Percentiles rank a stretch among this genome's conserved stretches.
These are phyloP conservation scores for Phytophthora chlamydospora DNA, from an alignment of 352 stramenopile species.

Conservation along the genomic window DNA sequence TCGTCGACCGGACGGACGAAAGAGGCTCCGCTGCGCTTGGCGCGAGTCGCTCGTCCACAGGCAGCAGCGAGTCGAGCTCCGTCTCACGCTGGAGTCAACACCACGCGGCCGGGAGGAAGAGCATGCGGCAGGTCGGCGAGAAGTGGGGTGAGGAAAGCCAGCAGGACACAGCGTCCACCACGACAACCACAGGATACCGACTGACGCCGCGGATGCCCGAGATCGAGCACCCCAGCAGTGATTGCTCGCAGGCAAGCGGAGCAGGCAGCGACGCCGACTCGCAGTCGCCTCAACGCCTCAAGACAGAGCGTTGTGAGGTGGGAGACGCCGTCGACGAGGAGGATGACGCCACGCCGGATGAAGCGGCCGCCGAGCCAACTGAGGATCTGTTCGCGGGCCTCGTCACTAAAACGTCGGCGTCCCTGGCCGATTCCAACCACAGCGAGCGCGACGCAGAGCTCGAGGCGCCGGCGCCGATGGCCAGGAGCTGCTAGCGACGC, in stretches of 20 bases:
- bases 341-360: constrained; percentile 15
- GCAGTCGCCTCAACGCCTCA: neutral
- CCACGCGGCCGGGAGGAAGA: constrained; percentile 24
- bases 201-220: constrained; percentile 37
- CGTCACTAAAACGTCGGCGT: constrained; percentile 28
- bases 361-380: constrained; percentile 21
- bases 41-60: constrained; percentile 6
- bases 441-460: constrained; percentile 3
- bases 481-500: constrained; percentile 17
- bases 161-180: neutral
- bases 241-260: constrained; percentile 27
- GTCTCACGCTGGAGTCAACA: constrained; percentile 37
- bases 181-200: constrained; percentile 18
- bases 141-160: constrained; percentile 26
- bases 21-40: neutral
- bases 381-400: constrained; percentile 46
- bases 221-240: constrained; percentile 19
- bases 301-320: neutral
- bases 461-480: constrained; percentile 1
- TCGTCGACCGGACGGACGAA: constrained; percentile 28
- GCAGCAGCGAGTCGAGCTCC: constrained; percentile 3
- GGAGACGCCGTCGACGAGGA: constrained; percentile 21
- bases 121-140: constrained; percentile 24
- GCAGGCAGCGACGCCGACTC: constrained; percentile 26
- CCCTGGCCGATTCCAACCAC: constrained; percentile 14